Percentiles rank a stretch among this genome's conserved stretches.
Evolutionary conservation across 1,284 basidiomycete species (phyloP).

Genomic region (Vanrija sp.): DNA sequence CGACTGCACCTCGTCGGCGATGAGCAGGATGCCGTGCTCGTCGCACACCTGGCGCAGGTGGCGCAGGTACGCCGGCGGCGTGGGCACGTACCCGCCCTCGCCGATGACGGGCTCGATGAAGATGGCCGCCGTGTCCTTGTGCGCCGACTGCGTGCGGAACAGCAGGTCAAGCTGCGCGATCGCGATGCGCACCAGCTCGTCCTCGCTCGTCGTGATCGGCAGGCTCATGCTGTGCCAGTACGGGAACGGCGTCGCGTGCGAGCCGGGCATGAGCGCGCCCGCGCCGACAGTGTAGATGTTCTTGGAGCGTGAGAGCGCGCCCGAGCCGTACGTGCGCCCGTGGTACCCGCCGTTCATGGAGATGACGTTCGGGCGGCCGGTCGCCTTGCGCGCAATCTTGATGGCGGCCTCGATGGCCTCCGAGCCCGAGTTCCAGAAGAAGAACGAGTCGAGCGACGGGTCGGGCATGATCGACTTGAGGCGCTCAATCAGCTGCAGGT

Average conservation of each 20-base stretch:
- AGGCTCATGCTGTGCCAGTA: slow-evolving; percentile 84
- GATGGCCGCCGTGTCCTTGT: slow-evolving; percentile 83
- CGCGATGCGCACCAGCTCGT: slow-evolving; percentile 63
- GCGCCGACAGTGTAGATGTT: slow-evolving; percentile 79
- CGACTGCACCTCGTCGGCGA: slow-evolving; percentile 55
- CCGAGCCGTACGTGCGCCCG: slow-evolving; percentile 78
- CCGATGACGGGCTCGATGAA: slow-evolving; percentile 86
- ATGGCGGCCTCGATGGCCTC: slow-evolving; percentile 44
- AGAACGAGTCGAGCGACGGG: slow-evolving; percentile 61
- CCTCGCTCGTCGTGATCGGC: slow-evolving; percentile 59
- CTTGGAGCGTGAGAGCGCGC: slow-evolving; percentile 79
- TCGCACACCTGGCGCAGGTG: slow-evolving; percentile 79
- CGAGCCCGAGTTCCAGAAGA: slow-evolving; percentile 77
- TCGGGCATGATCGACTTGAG: slow-evolving; percentile 39
- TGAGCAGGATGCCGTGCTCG: slow-evolving; percentile 63
- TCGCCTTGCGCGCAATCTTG: slow-evolving; percentile 63
- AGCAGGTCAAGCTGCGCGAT: slow-evolving; percentile 76
- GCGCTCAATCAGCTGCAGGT: slow-evolving; percentile 64
- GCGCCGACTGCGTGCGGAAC: slow-evolving; percentile 75
- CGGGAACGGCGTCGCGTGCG: slow-evolving; percentile 75
- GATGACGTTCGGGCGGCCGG: slow-evolving; percentile 80
- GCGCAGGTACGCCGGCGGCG: slow-evolving; percentile 70
- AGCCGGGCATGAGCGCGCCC: slow-evolving; percentile 68
- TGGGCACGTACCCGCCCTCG: slow-evolving; percentile 87
- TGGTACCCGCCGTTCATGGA: slow-evolving; percentile 85